Conservation (phyloP, 2,329 filamentous ascomycete genomes). For the Tricladium varicosporioides region DNA sequence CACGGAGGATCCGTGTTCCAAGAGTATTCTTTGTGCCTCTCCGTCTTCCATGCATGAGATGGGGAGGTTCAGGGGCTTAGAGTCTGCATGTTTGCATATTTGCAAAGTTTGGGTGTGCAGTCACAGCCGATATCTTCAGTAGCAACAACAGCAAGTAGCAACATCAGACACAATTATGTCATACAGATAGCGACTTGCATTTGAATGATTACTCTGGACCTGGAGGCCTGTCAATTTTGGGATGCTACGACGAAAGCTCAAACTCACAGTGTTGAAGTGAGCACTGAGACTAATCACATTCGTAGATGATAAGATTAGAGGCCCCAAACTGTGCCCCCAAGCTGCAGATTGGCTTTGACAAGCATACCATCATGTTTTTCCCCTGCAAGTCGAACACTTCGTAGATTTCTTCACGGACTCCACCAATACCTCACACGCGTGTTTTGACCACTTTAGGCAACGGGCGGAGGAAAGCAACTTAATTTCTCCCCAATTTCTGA, state of each 20-base stretch:
- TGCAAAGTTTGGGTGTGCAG: neutral
- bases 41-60: neutral
- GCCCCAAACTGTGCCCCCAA: too few species aligned
- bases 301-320: too few species aligned
- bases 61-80: slow-evolving; percentile 7
- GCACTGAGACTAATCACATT: too few species aligned
- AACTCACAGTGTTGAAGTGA: too few species aligned
- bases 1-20: neutral
- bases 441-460: neutral
- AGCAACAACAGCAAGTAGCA: neutral
- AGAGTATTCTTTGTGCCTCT: neutral
- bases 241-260: too few species aligned
- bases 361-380: too few species aligned
- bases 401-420: neutral
- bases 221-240: too few species aligned
- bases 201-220: too few species aligned
- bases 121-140: slow-evolving; percentile 6
- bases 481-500: too few species aligned
- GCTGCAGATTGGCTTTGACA: too few species aligned
- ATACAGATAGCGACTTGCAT: neutral
- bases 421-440: neutral
- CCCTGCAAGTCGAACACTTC: neutral
- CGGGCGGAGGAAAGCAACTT: neutral
- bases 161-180: neutral
- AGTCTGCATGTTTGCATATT: neutral